Evolutionary conservation across 108 stramenopile species (phyloP), one percentile per base, ranked within the genome.

Genomic region (Pseudonitzschia multiseries): DNA sequence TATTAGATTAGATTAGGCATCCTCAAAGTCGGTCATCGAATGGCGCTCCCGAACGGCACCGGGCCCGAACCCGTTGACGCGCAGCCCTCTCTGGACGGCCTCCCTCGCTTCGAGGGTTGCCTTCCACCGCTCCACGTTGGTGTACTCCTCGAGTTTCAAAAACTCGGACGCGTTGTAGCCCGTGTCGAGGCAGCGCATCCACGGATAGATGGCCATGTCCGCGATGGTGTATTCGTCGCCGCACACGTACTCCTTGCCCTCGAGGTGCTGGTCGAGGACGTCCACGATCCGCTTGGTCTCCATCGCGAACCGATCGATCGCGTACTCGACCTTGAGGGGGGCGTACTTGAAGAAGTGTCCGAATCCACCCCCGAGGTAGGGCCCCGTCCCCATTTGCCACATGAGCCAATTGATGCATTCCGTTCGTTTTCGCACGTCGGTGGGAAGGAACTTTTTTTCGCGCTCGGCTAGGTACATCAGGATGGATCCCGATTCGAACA

Each of bases 401-500:
- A 93, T 87, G 12, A 96, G 77, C 96, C 96, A 96, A 70, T 93
- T 91, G 56, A 95, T 53, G 57, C 62, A 57, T 72, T 85, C 80
- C 28, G 71, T 71, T n/a, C 76, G 70, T 22, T 51, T 56, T 18
- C 46, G 43, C 17, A 31, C 18, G 64, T 68, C 76, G 24, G 46
- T 74, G 14, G 93, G 89, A 20, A 92, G 22, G 53, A 93, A 88
- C 14, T 64, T 54, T 14, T 52, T 75, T 42, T 71, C 78, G 53
- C 85, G 86, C 59, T 96, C 96, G 26, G 84, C 87, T 41, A 96
- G 69, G 71, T 96, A 89, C 69, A 91, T 40, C 24, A 96, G 68
- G 50, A 96, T 96, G 27, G 80, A 75, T 12, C 81, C 96, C 0
- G 83, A 77, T 80, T 96, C 96, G 77, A 95, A 96, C 2, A 96